These are phyloP conservation scores for Termitomyces sp. DNA, from an alignment of 768 basidiomycete genomes.

Conservation along the genomic window DNA sequence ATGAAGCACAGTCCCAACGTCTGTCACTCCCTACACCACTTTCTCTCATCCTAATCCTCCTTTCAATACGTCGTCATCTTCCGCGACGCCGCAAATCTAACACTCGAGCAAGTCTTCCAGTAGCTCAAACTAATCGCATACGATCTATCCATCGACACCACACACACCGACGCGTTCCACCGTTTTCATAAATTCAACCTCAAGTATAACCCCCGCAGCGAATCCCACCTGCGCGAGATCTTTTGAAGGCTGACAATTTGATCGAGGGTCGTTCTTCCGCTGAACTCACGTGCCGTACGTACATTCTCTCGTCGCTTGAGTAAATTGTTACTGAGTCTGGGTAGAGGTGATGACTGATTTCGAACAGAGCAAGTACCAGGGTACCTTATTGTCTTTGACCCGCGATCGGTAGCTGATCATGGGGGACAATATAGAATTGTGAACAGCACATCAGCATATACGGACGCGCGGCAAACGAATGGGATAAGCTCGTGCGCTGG, in stretches of 20 bases:
- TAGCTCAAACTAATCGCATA: conserved; percentile 94
- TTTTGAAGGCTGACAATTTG: conserved; percentile 98
- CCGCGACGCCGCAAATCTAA: conserved; percentile 86
- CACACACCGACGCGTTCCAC: conserved; percentile 96
- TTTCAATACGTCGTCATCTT: conserved; percentile 89
- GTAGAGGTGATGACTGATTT: conserved; percentile 96
- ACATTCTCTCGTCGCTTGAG: no score
- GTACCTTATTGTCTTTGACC: no score
- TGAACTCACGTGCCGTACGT: conserved; percentile 86
- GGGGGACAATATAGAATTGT: no score
- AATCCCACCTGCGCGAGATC: conserved; percentile 91
- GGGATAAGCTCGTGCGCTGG: conserved; percentile 99
- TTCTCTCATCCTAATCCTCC: no score
- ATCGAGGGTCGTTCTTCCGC: conserved; percentile 91
- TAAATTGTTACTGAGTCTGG: no score
- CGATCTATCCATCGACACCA: conserved; percentile 97
- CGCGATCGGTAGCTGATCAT: no score
- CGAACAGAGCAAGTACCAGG: conserved; percentile 98
- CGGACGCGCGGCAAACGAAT: conserved; percentile 76
- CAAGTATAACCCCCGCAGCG: conserved; percentile 96
- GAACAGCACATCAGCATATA: conserved; percentile 99
- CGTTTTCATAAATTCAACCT: conserved; percentile 98
- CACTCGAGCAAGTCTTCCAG: conserved; percentile 91
- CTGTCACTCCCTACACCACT: conserved; percentile 14
- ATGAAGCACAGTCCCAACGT: conserved; percentile 88